Conservation (phyloP, 371 early-diverging fungal genomes). For the Syncephalastrum monosporum region DNA sequence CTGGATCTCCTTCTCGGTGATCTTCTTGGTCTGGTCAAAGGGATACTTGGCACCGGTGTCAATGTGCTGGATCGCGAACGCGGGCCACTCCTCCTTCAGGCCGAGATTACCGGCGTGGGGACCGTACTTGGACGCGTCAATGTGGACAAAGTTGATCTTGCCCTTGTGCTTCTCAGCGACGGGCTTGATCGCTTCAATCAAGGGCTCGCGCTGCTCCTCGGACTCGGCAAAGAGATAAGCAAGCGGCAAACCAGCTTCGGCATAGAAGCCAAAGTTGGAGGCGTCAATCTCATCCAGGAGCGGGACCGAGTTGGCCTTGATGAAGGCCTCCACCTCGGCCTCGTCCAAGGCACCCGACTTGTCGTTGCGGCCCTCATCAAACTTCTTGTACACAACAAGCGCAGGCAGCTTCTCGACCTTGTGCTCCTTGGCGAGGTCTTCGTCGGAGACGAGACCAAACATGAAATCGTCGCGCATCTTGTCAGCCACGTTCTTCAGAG, state of each 20-base stretch:
- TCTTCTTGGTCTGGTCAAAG: slow-evolving; percentile 63
- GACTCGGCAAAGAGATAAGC: slow-evolving; percentile 82
- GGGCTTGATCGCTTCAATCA: slow-evolving; percentile 56
- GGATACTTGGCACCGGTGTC: slow-evolving; percentile 78
- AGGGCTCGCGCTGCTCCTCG: slow-evolving; percentile 56
- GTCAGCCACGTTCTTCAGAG: slow-evolving; percentile 68
- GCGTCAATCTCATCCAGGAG: slow-evolving; percentile 88
- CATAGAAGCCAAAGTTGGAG: slow-evolving; percentile 82
- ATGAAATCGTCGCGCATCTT: slow-evolving; percentile 76
- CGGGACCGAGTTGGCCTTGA: slow-evolving; percentile 79
- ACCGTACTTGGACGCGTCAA: slow-evolving; percentile 84
- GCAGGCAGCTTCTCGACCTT: slow-evolving; percentile 57
- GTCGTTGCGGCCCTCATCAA: slow-evolving; percentile 81
- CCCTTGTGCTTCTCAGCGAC: slow-evolving; percentile 88
- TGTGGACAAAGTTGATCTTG: slow-evolving; percentile 82
- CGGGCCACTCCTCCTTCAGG: slow-evolving; percentile 88
- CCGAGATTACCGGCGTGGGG: slow-evolving; percentile 82
- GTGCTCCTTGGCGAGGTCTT: slow-evolving; percentile 43
- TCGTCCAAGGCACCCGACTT: slow-evolving; percentile 49
- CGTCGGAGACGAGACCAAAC: slow-evolving; percentile 79
- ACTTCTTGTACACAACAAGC: slow-evolving; percentile 84
- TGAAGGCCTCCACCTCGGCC: slow-evolving; percentile 64
- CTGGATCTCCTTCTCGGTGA: slow-evolving; percentile 58
- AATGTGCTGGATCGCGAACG: slow-evolving; percentile 84
- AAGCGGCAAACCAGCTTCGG: slow-evolving; percentile 81